Evolutionary conservation across 805 yeast genomes (phyloP), one percentile per base, ranked within the genome.

Genomic region (Spathaspora girioi): DNA sequence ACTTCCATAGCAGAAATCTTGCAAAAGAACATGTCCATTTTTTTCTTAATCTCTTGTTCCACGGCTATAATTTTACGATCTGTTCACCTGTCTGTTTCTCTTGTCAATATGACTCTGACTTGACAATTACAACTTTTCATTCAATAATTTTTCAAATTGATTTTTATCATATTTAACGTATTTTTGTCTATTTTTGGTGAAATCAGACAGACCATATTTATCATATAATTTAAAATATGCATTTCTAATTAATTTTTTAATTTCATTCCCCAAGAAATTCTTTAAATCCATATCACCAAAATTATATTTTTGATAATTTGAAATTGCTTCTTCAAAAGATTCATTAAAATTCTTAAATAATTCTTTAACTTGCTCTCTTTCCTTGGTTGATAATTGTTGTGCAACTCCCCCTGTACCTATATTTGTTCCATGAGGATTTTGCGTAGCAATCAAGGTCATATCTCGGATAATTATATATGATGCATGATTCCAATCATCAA

Each of bases 201-300:
- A 85, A 49, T 84, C 89, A n/a, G 84, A 83, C 27, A 70, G 71
- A 3, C 80, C 80, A 59, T 88, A 84, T 65, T 88, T 87, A 59
- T 87, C 90, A 66, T 89, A 86, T 64, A 93, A 87, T 60, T 94
- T 83, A 61, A 86, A 84, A 69, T 93, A 93, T 50, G 93, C 80
- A 12, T 97, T 97, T 52, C 83, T 77, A 48, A 94, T 84, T 57
- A 90, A 82, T 56, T 73, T 74, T 35, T 84, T 84, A 61, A 87
- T 86, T 60, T 93, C 97, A 50, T 81, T 80, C 14, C 82, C 77
- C 58, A 94, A 70, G 50, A 77, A 80, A 52, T 79, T 76, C 54
- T 83, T 83, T 65, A 93, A 75, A 41, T 77, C 78, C 4, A 81
- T 76, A 62, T 90, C 96, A 8, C 84, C 80, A 45, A 90, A 77